Base-by-base conservation (phyloP, 192 early-diverging fungal species). In the Pilobolus umbonatus region DNA sequence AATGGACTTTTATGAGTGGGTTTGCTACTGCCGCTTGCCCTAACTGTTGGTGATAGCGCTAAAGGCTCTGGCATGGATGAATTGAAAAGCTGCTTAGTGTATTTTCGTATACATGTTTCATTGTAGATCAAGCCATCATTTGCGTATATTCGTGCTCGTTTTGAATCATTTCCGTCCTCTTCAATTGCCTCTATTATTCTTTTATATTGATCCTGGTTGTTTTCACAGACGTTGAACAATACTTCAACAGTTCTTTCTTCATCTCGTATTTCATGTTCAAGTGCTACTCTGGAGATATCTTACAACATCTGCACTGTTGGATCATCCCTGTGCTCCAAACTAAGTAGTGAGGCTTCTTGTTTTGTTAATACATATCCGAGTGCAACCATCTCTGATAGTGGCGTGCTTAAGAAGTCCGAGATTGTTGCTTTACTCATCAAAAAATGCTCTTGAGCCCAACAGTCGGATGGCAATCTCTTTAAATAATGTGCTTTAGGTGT, bases 61-160 rank as follows among this genome's bases (percentile, higher is more conserved):
- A 54, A 39, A 19, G 52, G 52, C 34, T 54, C 52, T 4, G 35
- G 34, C 52, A 54, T 39, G 26, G 52, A 2, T 54, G 52, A 38
- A 8, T 22, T 39, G 22, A 36, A 39, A 15, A 31, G 9, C 34
- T 51, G 49, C n/a, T n/a, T n/a, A 17, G 49, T n/a, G 30, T 51
- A 49, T 53, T 32, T 53, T 35, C 31, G 50, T 21, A 53, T 53
- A 35, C 50, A 53, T 53, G 50, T 21, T 53, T 53, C n/a, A 36
- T 12, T 12, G 34, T 53, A 54, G 2, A 54, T 19, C 39, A 55
- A 39, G 3, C 35, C 53, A 55, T 55, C 22, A 24, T 40, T 14
- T 28, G 53, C 53, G 38, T 55, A 55, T 15, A 25, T 6, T 5
- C 38, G 35, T 29, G 53, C 53, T 55, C 19, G 35, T 17, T 42